phyloP scores from a whole-genome alignment of 805 yeast species.

The Myxozyma neotropica region DNA sequence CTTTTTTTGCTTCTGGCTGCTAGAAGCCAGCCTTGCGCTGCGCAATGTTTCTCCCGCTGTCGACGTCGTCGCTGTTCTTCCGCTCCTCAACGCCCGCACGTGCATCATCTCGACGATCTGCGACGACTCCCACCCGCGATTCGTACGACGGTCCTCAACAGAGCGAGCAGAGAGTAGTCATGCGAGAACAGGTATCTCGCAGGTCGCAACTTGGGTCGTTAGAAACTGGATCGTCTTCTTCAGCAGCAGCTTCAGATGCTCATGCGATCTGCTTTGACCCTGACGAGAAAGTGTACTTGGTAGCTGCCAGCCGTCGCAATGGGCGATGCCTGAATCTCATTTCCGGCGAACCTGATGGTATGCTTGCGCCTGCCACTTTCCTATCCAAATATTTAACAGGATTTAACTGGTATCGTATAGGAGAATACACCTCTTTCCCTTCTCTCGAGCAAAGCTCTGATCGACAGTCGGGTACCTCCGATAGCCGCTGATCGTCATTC shows the following conservation, averaged over 20 bases:
- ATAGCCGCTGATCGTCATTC: slow-evolving; percentile 2
- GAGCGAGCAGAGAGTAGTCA: no score
- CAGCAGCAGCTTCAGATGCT: not conserved
- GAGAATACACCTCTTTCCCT: slow-evolving; percentile 24
- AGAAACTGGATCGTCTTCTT: not conserved
- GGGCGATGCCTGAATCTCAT: slow-evolving; percentile 22
- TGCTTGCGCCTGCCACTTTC: not conserved
- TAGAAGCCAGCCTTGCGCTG: no score
- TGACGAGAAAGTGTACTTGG: slow-evolving; percentile 13
- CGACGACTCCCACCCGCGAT: no score
- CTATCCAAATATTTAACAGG: not conserved
- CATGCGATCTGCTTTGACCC: slow-evolving; percentile 1
- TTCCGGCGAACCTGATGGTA: slow-evolving; percentile 14
- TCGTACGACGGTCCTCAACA: no score
- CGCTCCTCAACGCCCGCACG: no score
- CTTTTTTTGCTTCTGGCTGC: no score
- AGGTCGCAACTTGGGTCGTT: not conserved
- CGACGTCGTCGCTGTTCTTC: no score
- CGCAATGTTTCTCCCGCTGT: no score
- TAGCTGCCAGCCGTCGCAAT: slow-evolving; percentile 17
- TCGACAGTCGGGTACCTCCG: slow-evolving; percentile 5
- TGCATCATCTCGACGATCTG: no score
- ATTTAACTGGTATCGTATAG: not conserved
- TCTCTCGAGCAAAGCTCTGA: slow-evolving; percentile 16
- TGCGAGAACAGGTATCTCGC: no score